These are phyloP conservation scores for Saposhnikovia divaricata DNA, from an alignment of 129 eudicot species.

Conservation along the genomic window DNA sequence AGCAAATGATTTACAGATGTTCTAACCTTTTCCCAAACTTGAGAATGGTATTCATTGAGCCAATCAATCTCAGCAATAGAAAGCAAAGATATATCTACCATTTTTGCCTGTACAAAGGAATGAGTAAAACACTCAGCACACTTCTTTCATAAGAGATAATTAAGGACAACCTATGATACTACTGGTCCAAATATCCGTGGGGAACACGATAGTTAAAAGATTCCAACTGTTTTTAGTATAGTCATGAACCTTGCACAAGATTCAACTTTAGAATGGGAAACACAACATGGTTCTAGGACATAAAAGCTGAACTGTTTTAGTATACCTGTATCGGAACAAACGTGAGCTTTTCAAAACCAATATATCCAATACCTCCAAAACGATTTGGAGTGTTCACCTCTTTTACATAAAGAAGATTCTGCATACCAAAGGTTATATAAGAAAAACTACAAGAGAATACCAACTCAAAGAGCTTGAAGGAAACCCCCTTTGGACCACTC, in stretches of 20 bases:
- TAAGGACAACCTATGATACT: not conserved
- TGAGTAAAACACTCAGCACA: not conserved
- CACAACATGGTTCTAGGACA: not conserved
- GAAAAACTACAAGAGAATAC: not conserved
- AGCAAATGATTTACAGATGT: slow-evolving; percentile 6
- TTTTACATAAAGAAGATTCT: slow-evolving; percentile 86
- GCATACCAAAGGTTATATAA: slow-evolving; percentile 21
- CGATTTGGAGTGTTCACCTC: slow-evolving; percentile 72
- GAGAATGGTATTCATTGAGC: slow-evolving; percentile 83
- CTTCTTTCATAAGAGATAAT: not conserved
- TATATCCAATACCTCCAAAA: slow-evolving; percentile 70
- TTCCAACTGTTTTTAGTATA: not conserved
- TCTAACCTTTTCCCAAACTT: slow-evolving; percentile 93
- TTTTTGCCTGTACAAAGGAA: slow-evolving; percentile 42
- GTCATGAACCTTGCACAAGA: not conserved
- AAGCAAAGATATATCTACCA: slow-evolving; percentile 60
- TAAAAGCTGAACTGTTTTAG: not conserved
- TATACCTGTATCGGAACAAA: slow-evolving; percentile 93
- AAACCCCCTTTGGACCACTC: not conserved
- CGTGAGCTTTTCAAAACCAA: slow-evolving; percentile 92
- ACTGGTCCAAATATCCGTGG: not conserved
- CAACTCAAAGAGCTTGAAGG: not conserved
- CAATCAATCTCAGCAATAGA: slow-evolving; percentile 67
- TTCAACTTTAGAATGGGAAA: not conserved
- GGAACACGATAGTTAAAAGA: not conserved